Evolutionary conservation across 495 filamentous ascomycete species (phyloP).

Genomic region (Hyaloscypha finlandica): DNA sequence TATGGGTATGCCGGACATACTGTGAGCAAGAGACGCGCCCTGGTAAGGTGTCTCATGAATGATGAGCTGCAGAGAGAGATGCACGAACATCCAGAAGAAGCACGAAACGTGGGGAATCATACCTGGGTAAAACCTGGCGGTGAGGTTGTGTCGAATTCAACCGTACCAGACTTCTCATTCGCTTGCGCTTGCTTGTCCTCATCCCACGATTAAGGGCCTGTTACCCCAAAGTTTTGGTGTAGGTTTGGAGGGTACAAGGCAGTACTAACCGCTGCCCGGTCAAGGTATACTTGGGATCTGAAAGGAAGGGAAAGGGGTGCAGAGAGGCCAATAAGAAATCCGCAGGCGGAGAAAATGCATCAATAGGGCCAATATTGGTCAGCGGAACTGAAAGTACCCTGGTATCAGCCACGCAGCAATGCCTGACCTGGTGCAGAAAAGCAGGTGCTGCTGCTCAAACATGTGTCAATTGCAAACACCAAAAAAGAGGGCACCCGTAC

Average conservation of each 20-base stretch:
- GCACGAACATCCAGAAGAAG: constrained; percentile 5
- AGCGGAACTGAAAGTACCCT: not conserved
- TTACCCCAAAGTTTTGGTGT: not conserved
- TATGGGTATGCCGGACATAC: not conserved
- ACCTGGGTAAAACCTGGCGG: constrained; percentile 4
- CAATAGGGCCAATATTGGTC: constrained; percentile 2
- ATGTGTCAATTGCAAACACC: not conserved
- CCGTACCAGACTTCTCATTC: not conserved
- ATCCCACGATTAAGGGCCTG: constrained; percentile 4
- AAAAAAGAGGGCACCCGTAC: no score
- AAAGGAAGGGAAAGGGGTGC: not conserved
- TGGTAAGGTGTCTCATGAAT: constrained; percentile 3
- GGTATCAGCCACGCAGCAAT: not conserved
- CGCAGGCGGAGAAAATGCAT: not conserved
- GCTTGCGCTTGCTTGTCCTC: not conserved
- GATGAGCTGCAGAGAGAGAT: not conserved
- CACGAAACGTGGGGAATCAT: constrained; percentile 8
- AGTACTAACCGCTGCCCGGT: not conserved
- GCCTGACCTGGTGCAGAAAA: not conserved
- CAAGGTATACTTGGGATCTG: not conserved
- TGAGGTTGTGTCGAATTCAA: constrained; percentile 4
- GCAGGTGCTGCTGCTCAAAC: not conserved
- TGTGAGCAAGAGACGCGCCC: not conserved
- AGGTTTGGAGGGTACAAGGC: not conserved
- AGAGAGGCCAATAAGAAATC: not conserved